Evolutionary conservation across 169 alveolate genomes (phyloP).

Genomic region (Cryptosporidium felis): DNA sequence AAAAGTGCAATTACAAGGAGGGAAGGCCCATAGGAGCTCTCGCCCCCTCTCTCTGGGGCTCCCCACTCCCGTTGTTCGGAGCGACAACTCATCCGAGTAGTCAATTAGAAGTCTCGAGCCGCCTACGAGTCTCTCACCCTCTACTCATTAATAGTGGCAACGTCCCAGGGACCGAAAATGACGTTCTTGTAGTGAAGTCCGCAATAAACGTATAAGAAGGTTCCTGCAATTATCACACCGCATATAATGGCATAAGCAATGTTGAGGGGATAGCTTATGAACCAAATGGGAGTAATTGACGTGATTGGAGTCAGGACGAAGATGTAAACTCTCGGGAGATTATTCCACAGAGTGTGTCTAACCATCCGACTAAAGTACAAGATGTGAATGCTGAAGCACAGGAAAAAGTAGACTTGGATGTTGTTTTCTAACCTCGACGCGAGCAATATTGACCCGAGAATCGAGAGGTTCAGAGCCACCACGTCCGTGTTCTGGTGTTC

Average conservation of each 20-base stretch:
- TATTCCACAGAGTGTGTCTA: constrained; percentile 49
- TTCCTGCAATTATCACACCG: constrained; percentile 37
- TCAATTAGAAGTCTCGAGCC: too few relatives aligned
- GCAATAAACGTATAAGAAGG: constrained; percentile 42
- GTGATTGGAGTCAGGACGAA: constrained; percentile 47
- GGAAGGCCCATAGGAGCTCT: too few relatives aligned
- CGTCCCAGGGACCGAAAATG: constrained; percentile 68
- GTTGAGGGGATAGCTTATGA: constrained; percentile 48
- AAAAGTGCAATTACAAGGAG: too few relatives aligned
- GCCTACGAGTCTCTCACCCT: neutral
- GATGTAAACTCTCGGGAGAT: constrained; percentile 32
- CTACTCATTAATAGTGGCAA: constrained; percentile 49
- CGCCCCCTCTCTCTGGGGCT: too few relatives aligned
- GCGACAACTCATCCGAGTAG: too few relatives aligned
- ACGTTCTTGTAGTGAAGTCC: constrained; percentile 25
- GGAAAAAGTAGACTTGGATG: constrained; percentile 51
- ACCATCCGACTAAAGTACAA: constrained; percentile 60
- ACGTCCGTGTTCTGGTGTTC: constrained; percentile 50
- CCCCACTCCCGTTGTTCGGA: too few relatives aligned
- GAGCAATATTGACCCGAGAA: constrained; percentile 66
- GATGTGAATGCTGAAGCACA: constrained; percentile 39
- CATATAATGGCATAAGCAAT: constrained; percentile 29
- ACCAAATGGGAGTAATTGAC: constrained; percentile 53
- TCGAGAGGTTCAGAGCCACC: constrained; percentile 41
- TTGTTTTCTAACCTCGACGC: constrained; percentile 68